Evolutionary conservation across 768 basidiomycete genomes (phyloP).

Genomic region (Amanita inopinata): DNA sequence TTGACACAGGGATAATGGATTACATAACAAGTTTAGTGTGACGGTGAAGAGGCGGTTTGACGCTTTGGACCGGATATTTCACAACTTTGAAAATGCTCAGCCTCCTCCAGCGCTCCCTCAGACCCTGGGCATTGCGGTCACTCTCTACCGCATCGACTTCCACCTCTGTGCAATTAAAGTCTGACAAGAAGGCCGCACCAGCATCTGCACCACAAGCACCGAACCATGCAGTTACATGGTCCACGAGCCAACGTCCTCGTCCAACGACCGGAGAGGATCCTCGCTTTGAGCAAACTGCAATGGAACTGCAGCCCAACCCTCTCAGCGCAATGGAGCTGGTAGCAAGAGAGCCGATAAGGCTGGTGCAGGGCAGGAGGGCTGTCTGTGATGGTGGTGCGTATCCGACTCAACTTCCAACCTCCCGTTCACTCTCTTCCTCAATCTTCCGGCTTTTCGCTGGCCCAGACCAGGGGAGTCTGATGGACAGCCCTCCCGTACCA

Average conservation of each 20-base stretch:
- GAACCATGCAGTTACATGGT: conserved; percentile 79
- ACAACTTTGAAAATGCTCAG: conserved; percentile 26
- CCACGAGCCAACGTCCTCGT: conserved; percentile 68
- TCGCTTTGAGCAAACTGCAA: conserved; percentile 86
- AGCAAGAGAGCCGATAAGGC: conserved; percentile 71
- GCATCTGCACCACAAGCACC: conserved; percentile 60
- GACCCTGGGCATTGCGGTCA: conserved; percentile 18
- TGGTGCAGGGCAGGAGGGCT: conserved; percentile 77
- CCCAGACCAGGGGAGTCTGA: too few species aligned
- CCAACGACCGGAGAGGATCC: conserved; percentile 51
- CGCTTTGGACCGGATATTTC: not conserved
- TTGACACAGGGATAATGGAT: not conserved
- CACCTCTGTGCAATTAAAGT: conserved; percentile 18
- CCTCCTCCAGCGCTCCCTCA: conserved; percentile 22
- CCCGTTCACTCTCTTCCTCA: not conserved
- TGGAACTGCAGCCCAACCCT: conserved; percentile 84
- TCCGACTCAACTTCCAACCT: not conserved
- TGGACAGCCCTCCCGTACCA: too few species aligned
- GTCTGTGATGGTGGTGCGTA: conserved; percentile 91
- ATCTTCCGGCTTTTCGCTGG: too few species aligned
- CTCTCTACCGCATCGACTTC: conserved; percentile 21
- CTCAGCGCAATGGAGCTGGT: conserved; percentile 89
- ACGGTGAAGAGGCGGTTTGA: not conserved
- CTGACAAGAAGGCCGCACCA: conserved; percentile 19
- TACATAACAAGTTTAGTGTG: not conserved